Evolutionary conservation across 2,329 filamentous ascomycete species (phyloP).

Genomic region (Domatiomyces catenatus): DNA sequence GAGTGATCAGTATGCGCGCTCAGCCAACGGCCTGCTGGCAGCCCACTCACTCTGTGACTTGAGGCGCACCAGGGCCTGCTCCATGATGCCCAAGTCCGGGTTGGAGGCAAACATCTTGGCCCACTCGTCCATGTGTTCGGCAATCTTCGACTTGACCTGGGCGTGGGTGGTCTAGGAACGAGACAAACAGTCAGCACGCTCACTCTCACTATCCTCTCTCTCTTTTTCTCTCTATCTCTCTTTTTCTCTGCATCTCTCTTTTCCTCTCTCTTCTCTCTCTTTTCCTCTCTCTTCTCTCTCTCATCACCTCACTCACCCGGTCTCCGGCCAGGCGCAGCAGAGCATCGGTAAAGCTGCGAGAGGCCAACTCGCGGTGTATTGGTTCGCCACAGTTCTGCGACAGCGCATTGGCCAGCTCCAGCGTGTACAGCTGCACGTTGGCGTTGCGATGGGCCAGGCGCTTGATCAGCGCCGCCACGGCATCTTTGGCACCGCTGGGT

Average conservation of each 20-base stretch:
- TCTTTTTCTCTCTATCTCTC: not conserved
- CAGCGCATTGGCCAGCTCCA: conserved; percentile 78
- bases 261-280: not conserved
- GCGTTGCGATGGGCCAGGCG: conserved; percentile 83
- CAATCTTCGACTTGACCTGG: conserved; percentile 91
- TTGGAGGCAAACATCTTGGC: conserved; percentile 83
- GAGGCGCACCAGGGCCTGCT: conserved; percentile 77
- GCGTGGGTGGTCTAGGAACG: conserved; percentile 62
- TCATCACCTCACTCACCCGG: conserved; percentile 39
- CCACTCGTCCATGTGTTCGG: conserved; percentile 95
- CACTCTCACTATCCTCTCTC: conserved; percentile 1
- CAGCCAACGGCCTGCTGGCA: not conserved
- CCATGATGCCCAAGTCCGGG: conserved; percentile 91
- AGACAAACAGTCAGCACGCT: conserved; percentile 3
- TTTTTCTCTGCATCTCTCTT: conserved; percentile 2
- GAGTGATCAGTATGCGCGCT: conserved; percentile 1
- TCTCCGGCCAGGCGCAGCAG: conserved; percentile 81
- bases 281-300: not conserved
- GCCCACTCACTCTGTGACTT: conserved; percentile 47
- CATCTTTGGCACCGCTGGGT: conserved; percentile 48
- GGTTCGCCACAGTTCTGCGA: conserved; percentile 79
- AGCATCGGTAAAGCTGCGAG: conserved; percentile 85
- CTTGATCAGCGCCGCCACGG: conserved; percentile 79
- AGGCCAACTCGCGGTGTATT: conserved; percentile 80
- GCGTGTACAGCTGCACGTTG: conserved; percentile 88